A percentile compares a stretch with the other conserved stretches of the same genome.
phyloP scores from a whole-genome alignment of 2,329 filamentous ascomycete species.

The Fusarium buharicum region DNA sequence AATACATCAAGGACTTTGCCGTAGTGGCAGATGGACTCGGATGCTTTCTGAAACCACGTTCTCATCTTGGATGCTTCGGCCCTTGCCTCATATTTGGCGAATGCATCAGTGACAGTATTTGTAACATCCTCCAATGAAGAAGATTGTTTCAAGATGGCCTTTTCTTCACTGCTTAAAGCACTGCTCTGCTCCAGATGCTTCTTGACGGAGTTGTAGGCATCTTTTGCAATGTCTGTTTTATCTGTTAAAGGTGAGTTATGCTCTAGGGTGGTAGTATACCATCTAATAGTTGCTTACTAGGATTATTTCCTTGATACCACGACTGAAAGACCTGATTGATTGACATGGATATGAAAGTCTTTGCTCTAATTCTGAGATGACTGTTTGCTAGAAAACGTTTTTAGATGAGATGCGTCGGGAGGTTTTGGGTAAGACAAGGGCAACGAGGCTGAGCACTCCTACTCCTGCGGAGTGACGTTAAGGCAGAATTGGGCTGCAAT shows the following conservation, averaged over 20 bases:
- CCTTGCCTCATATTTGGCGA: constrained; percentile 5
- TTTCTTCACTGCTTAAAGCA: background rate
- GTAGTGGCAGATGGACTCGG: constrained; percentile 15
- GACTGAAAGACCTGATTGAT: background rate
- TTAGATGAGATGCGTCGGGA: too few relatives aligned
- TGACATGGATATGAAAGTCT: background rate
- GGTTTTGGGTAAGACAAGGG: background rate
- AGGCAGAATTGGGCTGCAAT: too few relatives aligned
- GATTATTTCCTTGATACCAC: constrained; percentile 4
- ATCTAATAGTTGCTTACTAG: background rate
- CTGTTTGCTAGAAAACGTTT: too few relatives aligned
- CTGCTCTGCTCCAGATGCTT: background rate
- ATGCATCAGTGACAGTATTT: background rate
- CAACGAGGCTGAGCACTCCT: background rate
- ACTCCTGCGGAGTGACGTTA: too few relatives aligned
- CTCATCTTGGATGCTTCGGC: background rate
- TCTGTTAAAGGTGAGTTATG: background rate
- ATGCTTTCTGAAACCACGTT: constrained; percentile 1
- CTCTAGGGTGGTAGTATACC: background rate
- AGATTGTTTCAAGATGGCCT: background rate
- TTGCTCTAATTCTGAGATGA: too few relatives aligned
- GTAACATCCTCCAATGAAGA: background rate
- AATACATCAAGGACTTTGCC: constrained; percentile 12
- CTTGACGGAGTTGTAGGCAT: background rate
- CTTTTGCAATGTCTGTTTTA: background rate